Base-by-base conservation (phyloP, 352 stramenopile species). In the Sclerospora graminicola region DNA sequence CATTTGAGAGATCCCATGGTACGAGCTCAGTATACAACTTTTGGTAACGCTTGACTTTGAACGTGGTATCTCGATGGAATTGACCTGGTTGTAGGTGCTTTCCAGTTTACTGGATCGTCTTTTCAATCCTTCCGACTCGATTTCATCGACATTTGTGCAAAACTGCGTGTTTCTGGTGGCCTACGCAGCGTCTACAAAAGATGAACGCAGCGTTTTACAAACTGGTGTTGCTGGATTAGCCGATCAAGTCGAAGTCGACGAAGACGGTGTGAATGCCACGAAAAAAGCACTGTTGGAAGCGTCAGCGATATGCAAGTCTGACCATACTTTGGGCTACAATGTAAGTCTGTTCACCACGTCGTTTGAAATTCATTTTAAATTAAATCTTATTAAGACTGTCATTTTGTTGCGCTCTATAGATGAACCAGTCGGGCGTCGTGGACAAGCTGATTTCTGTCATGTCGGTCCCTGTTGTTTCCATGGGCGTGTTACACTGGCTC, bases 311-410 rank as follows among this genome's bases (percentile, higher is more conserved):
- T 93, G 81, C 60, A 79, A 84, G 41, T 88, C 79, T 5, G 81
- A 93, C 41, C 74, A 87, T 48, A 93, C 81, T 3, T 66, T 93
- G 30, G 78, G 78, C 15, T 93, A 90, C 54, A 93, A 89, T 63
- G 79, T 91, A 34, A 57, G 73, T 67, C 0, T 42, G 2, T n/a
- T n/a, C n/a, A n/a, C n/a, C n/a, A n/a, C n/a, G n/a, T n/a, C n/a
- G n/a, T n/a, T n/a, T n/a, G n/a, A n/a, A n/a, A n/a, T n/a, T n/a
- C n/a, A n/a, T n/a, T n/a, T n/a, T n/a, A n/a, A n/a, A n/a, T n/a
- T n/a, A n/a, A n/a, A n/a, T n/a, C n/a, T n/a, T n/a, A n/a, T n/a
- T n/a, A 26, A 26, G 21, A 26, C 21, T 26, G 21, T 26, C n/a
- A n/a, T 26, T 26, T 6, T 26, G 3, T 10, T 53, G n/a, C 15